Conservation (phyloP, 768 basidiomycete species). For the Grammothele lineata region DNA sequence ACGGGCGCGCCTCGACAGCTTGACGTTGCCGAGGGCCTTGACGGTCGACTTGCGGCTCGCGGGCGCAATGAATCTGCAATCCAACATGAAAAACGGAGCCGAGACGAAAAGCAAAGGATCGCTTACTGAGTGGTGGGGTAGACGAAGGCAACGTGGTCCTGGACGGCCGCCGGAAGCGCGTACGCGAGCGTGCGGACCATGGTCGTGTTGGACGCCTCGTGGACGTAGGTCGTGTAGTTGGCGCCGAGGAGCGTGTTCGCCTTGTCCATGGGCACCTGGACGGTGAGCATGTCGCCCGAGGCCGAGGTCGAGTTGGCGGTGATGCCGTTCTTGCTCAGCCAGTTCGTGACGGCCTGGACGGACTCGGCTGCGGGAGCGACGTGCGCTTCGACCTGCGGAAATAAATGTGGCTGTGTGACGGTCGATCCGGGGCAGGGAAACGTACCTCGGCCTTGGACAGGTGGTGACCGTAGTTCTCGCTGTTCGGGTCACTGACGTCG, state of each 20-base stretch:
- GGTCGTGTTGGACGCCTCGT: constrained; percentile 26
- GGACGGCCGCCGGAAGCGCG: constrained; percentile 30
- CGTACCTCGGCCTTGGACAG: constrained; percentile 12
- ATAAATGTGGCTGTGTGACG: too few relatives aligned
- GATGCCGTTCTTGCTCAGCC: constrained; percentile 3
- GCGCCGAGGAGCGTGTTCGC: constrained; percentile 4
- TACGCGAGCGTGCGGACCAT: constrained; percentile 33
- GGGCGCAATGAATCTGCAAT: constrained; percentile 15
- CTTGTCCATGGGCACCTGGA: constrained; percentile 24
- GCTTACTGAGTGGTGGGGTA: constrained; percentile 27
- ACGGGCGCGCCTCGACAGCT: neutral
- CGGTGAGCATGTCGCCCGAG: constrained; percentile 28
- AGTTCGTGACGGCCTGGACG: constrained; percentile 7
- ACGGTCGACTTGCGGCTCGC: constrained; percentile 6
- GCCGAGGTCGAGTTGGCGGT: neutral
- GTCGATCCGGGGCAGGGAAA: too few relatives aligned
- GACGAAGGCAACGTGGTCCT: constrained; percentile 27
- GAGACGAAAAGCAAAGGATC: too few relatives aligned
- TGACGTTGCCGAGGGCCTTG: neutral
- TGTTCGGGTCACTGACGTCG: constrained; percentile 35
- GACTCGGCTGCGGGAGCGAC: neutral
- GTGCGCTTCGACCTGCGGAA: neutral
- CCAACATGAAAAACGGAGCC: too few relatives aligned
- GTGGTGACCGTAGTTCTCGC: constrained; percentile 20
- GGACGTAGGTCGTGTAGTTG: constrained; percentile 23